Evolutionary conservation across 495 filamentous ascomycete species (phyloP), one percentile per base, ranked within the genome.

Genomic region (Trichoderma virens): DNA sequence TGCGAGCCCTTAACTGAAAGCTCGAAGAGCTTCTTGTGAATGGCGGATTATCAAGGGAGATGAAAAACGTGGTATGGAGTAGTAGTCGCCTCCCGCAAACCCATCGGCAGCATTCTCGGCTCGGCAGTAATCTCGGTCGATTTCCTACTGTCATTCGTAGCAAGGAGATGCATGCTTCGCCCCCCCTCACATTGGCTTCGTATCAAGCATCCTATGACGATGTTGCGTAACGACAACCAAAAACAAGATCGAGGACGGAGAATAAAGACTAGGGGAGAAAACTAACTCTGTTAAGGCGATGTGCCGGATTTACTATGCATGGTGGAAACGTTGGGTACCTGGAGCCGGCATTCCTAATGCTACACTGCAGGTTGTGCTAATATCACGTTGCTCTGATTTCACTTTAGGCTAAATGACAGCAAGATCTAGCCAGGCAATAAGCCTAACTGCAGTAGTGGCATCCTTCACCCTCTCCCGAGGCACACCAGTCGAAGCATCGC

Each of bases 101-200:
- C 23, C 25, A 13, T 56, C 51, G 23, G 51, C 23, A 27, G 51
- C 25, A 16, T 11, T n/a, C 51, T 56, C 51, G 25, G 23, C 25
- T 56, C 51, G 51, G 51, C 51, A 56, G 51, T 56, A 56, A 28
- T 56, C 51, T 56, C 51, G 51, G 51, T 30, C 51, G 27, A 45
- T 56, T 56, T n/a, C 8, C 27, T 56, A 25, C 30, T 16, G 11
- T 35, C 13, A 1, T 16, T 56, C 20, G 18, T 18, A 9, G 25
- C 51, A 16, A 56, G 25, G 4, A 47, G 20, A 47, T 20, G 43
- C 43, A 47, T 47, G 43, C 2, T 47, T 47, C 43, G 13, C 13
- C 6, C 43, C 43, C 4, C 43, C 18, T 25, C 6, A 20, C 43
- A 47, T 47, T 20, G 9, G 18, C 4, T n/a, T 9, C 43, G 18